phyloP scores from a whole-genome alignment of 176 grass and related monocot genomes.

The Avena eriantha region DNA sequence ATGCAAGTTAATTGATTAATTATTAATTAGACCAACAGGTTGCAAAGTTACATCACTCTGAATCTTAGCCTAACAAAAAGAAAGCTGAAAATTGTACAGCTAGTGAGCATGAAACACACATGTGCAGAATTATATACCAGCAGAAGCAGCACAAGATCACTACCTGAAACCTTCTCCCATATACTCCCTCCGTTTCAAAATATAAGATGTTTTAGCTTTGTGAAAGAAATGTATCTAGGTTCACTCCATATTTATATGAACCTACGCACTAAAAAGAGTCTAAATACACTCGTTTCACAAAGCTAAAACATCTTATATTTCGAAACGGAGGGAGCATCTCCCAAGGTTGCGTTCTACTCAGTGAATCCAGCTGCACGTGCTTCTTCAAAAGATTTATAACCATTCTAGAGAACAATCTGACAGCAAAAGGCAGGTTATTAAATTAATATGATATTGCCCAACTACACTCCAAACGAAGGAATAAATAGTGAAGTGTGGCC shows the following conservation, averaged over 20 bases:
- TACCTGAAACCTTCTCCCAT: slow-evolving; percentile 70
- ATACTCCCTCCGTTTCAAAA: no score
- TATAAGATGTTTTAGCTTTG: no score
- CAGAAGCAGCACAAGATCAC: slow-evolving; percentile 78
- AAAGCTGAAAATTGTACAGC: slow-evolving; percentile 17
- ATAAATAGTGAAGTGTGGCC: no score
- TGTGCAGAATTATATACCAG: slow-evolving; percentile 85
- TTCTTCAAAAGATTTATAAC: slow-evolving; percentile 77
- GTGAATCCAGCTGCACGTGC: slow-evolving; percentile 71
- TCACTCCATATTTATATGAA: no score
- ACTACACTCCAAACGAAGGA: not conserved
- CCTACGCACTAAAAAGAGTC: no score
- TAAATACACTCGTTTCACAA: no score
- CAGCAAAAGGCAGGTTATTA: slow-evolving; percentile 30
- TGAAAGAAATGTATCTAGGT: no score
- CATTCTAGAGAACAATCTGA: slow-evolving; percentile 81
- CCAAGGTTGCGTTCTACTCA: slow-evolving; percentile 70
- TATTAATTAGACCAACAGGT: no score
- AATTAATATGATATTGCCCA: slow-evolving; percentile 4
- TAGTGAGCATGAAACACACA: slow-evolving; percentile 44
- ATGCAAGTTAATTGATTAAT: no score
- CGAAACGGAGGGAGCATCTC: no score
- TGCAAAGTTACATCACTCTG: not conserved
- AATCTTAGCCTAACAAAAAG: not conserved
- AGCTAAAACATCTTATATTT: no score